Evolutionary conservation across 228 moss, liverwort and hornwort genomes (phyloP).

Genomic region (Sphagnum magellanicum): DNA sequence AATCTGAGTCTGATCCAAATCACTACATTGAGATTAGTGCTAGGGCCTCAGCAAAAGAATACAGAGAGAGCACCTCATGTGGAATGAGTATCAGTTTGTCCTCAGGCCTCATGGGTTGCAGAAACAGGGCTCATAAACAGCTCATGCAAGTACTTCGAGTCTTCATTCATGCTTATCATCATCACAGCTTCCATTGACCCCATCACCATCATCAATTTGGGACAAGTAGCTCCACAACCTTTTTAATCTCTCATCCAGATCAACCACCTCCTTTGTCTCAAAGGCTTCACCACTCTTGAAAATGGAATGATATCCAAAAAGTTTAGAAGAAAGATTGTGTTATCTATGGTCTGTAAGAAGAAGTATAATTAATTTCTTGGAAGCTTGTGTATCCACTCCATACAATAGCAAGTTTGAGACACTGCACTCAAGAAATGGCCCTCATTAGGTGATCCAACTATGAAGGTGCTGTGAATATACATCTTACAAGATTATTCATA

Average conservation of each 20-base stretch:
- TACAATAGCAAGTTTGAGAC: too few relatives aligned
- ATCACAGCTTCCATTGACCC: neutral
- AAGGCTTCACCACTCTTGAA: neutral
- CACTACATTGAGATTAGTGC: too few relatives aligned
- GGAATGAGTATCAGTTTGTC: constrained; percentile 13
- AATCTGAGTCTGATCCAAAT: too few relatives aligned
- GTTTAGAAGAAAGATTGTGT: neutral
- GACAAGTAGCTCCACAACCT: constrained; percentile 3
- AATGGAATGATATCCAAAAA: neutral
- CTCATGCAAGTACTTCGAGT: constrained; percentile 10
- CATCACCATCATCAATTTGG: neutral
- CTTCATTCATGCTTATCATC: neutral
- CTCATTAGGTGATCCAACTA: too few relatives aligned
- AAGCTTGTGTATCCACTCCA: neutral
- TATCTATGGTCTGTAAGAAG: constrained; percentile 7
- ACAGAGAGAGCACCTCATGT: constrained; percentile 11
- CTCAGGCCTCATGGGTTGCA: constrained; percentile 13
- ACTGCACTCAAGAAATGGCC: too few relatives aligned
- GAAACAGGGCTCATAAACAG: constrained; percentile 12
- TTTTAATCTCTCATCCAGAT: neutral
- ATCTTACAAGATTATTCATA: too few relatives aligned
- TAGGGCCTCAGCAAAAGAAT: neutral
- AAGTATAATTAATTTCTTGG: constrained; percentile 1
- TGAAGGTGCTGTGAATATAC: too few relatives aligned
- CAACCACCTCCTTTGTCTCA: too few relatives aligned